A percentile compares a stretch with the other conserved stretches of the same genome.
phyloP scores from a whole-genome alignment of 441 rosid genomes.

The Croton laevigatus region DNA sequence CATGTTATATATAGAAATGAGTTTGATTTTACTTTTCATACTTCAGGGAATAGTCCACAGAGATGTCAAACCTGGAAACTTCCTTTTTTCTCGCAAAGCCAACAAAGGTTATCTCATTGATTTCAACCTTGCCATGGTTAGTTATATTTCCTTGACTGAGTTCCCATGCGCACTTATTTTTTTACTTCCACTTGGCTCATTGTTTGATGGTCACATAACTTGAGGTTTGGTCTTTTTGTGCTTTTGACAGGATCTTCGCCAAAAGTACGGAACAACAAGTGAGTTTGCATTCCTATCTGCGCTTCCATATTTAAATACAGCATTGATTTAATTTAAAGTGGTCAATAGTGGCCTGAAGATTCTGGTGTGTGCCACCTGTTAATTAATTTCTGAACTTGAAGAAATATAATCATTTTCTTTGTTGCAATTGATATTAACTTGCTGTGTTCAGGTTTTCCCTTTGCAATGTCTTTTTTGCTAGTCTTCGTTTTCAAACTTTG shows the following conservation, averaged over 20 bases:
- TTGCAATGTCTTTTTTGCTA: neutral
- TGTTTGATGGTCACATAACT: conserved; percentile 5
- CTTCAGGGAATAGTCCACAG: conserved; percentile 85
- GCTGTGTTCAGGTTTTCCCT: neutral
- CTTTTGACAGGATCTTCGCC: conserved; percentile 72
- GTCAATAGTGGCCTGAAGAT: neutral
- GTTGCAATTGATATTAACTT: neutral
- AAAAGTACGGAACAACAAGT: conserved; percentile 62
- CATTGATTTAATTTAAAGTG: neutral
- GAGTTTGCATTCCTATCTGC: conserved; percentile 26
- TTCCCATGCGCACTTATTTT: conserved; percentile 4
- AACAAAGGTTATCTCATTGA: conserved; percentile 86
- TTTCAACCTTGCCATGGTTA: conserved; percentile 94
- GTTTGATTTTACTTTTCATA: conserved; percentile 10
- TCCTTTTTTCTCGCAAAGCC: conserved; percentile 78
- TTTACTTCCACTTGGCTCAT: conserved; percentile 7
- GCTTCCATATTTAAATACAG: conserved; percentile 5
- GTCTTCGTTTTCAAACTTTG: neutral
- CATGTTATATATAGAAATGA: conserved; percentile 12
- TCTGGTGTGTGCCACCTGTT: neutral
- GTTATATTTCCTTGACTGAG: conserved; percentile 26
- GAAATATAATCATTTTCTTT: neutral
- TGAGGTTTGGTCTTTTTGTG: conserved; percentile 20
- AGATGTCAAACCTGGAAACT: conserved; percentile 98
- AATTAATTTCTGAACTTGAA: conserved; percentile 3